These are phyloP conservation scores for Tieghemiomyces parasiticus DNA, from an alignment of 192 early-diverging fungal species.

Conservation along the genomic window DNA sequence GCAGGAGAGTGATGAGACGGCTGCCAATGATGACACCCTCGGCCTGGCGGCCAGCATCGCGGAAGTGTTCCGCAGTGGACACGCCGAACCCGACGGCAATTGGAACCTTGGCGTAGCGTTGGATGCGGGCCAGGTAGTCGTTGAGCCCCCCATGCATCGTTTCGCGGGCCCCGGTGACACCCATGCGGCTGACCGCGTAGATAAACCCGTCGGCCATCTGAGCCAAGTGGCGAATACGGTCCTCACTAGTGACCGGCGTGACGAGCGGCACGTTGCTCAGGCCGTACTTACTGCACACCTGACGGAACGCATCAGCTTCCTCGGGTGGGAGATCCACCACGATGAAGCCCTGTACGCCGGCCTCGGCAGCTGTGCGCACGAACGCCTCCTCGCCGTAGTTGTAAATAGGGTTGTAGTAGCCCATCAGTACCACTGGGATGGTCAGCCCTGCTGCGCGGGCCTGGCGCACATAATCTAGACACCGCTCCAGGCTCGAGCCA, in stretches of 20 bases:
- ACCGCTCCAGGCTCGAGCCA: slow-evolving; percentile 59
- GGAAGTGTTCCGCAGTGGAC: slow-evolving; percentile 74
- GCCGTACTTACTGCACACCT: slow-evolving; percentile 51
- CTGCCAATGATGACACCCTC: slow-evolving; percentile 96
- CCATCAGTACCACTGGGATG: slow-evolving; percentile 93
- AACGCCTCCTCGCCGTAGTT: slow-evolving; percentile 84
- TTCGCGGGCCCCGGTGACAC: slow-evolving; percentile 78
- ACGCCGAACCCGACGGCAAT: slow-evolving; percentile 98
- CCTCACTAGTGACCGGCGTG: slow-evolving; percentile 83
- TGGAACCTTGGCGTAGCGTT: slow-evolving; percentile 61
- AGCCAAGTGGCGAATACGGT: slow-evolving; percentile 61
- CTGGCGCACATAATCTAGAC: slow-evolving; percentile 62
- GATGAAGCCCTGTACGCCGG: slow-evolving; percentile 90
- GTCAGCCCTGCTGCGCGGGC: slow-evolving; percentile 72
- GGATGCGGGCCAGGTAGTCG: slow-evolving; percentile 56
- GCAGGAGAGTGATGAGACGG: slow-evolving; percentile 71
- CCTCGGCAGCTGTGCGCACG: slow-evolving; percentile 66
- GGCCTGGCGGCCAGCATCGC: slow-evolving; percentile 63
- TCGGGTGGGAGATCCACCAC: slow-evolving; percentile 96
- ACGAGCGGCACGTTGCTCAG: slow-evolving; percentile 81
- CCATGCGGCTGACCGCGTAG: slow-evolving; percentile 87
- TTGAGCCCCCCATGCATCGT: slow-evolving; percentile 54
- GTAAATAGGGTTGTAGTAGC: slow-evolving; percentile 96
- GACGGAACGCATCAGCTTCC: slow-evolving; percentile 78
- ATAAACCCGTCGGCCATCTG: slow-evolving; percentile 83